Percentiles rank a stretch among this genome's conserved stretches.
These are phyloP conservation scores for Grosmannia serpens DNA, from an alignment of 2,329 filamentous ascomycete species.

Conservation along the genomic window DNA sequence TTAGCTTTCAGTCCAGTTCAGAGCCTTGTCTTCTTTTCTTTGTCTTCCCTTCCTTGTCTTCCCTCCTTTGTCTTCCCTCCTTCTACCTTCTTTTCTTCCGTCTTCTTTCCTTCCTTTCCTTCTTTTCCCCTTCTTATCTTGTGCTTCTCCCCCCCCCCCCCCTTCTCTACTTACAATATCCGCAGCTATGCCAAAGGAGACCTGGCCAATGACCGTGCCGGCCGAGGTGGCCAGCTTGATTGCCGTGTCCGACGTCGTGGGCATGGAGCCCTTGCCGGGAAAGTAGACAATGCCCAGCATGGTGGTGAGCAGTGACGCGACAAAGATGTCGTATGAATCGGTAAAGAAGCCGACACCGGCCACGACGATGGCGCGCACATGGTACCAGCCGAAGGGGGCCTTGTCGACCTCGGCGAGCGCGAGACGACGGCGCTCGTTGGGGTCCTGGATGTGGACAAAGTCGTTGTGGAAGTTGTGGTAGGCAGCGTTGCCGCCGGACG, in stretches of 20 bases:
- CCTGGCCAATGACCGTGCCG: constrained; percentile 73
- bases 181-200: constrained; percentile 67
- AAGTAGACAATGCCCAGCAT: constrained; percentile 76
- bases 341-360: constrained; percentile 85
- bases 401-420: constrained; percentile 75
- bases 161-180: constrained; percentile 30
- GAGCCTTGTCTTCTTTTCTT: too few relatives aligned
- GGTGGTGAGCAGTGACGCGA: constrained; percentile 58
- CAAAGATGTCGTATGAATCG: constrained; percentile 69
- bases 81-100: too few relatives aligned
- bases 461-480: constrained; percentile 60
- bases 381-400: constrained; percentile 75
- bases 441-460: constrained; percentile 46
- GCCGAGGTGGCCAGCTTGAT: constrained; percentile 79
- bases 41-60: too few relatives aligned
- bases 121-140: too few relatives aligned
- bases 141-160: too few relatives aligned
- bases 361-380: constrained; percentile 64
- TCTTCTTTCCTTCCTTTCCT: too few relatives aligned
- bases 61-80: too few relatives aligned
- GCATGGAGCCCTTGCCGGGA: constrained; percentile 45
- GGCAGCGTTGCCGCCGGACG: constrained; percentile 54
- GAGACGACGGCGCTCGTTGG: constrained; percentile 66
- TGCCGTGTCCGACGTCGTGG: constrained; percentile 58
- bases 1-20: too few relatives aligned